These are phyloP conservation scores for Mycena vulgaris DNA, from an alignment of 768 basidiomycete genomes.

Conservation along the genomic window DNA sequence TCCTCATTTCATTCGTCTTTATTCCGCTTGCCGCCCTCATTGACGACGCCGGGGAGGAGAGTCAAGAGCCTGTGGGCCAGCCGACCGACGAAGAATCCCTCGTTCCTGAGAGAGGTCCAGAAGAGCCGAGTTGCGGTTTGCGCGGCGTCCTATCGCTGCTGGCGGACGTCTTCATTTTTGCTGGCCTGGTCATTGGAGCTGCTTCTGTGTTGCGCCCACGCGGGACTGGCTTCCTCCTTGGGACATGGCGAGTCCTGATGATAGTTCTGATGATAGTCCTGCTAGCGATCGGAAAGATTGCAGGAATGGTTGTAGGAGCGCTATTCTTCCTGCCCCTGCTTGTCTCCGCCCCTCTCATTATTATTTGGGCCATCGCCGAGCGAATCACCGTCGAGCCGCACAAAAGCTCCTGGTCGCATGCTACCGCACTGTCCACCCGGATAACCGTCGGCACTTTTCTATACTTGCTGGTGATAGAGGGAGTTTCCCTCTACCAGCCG, in stretches of 20 bases:
- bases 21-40: neutral
- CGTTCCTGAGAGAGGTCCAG: neutral
- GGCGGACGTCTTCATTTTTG: neutral
- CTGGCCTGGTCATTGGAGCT: neutral
- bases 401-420: neutral
- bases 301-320: neutral
- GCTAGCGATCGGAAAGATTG: neutral
- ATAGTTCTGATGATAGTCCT: too few species aligned
- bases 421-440: neutral
- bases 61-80: neutral
- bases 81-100: neutral
- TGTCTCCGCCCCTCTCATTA: conserved; percentile 6
- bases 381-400: conserved; percentile 16
- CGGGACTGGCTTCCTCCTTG: neutral
- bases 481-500: neutral
- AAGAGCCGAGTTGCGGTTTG: neutral
- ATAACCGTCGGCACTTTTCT: neutral
- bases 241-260: neutral
- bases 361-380: conserved; percentile 9
- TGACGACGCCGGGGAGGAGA: neutral
- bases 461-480: neutral
- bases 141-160: neutral
- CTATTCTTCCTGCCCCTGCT: neutral
- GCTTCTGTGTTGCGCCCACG: neutral
- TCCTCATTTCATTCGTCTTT: neutral